These are phyloP conservation scores for Plenodomus tracheiphilus DNA, from an alignment of 2,329 filamentous ascomycete genomes.

Conservation along the genomic window DNA sequence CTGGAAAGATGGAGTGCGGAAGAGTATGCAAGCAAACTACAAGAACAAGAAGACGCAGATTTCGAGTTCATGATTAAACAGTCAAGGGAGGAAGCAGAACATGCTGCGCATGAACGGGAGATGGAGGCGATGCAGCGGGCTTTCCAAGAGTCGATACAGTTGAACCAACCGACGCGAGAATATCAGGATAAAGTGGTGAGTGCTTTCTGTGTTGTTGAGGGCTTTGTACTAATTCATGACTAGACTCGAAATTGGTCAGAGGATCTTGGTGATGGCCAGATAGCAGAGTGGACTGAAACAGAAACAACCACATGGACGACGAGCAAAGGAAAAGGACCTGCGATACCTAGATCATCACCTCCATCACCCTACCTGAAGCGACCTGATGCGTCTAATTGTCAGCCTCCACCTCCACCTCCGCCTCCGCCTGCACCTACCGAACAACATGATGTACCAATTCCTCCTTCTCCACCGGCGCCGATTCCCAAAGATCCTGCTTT, in stretches of 20 bases:
- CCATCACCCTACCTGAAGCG: not conserved
- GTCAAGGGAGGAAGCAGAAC: slow-evolving; percentile 11
- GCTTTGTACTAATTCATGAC: not conserved
- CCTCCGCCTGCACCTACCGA: not conserved
- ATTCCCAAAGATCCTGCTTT: slow-evolving; percentile 4
- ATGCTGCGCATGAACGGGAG: slow-evolving; percentile 2
- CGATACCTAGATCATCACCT: not conserved
- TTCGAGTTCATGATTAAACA: slow-evolving; percentile 10
- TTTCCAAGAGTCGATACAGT: slow-evolving; percentile 2
- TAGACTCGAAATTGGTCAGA: not conserved
- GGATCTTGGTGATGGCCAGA: slow-evolving; percentile 1
- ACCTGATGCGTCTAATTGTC: not conserved
- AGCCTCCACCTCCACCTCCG: slow-evolving; percentile 7
- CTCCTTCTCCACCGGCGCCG: slow-evolving; percentile 1
- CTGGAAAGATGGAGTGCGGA: slow-evolving; percentile 2
- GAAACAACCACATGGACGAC: slow-evolving; percentile 1
- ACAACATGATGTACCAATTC: slow-evolving; percentile 1
- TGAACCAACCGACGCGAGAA: not conserved
- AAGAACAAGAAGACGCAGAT: slow-evolving; percentile 9
- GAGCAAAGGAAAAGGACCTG: not conserved
- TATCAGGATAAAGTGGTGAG: slow-evolving; percentile 9
- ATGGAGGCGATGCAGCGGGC: slow-evolving; percentile 11
- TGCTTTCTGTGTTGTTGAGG: not conserved
- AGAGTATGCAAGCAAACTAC: slow-evolving; percentile 7
- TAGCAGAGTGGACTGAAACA: slow-evolving; percentile 1